Evolutionary conservation across 2,329 filamentous ascomycete genomes (phyloP).

Genomic region (Thielaviopsis populi): DNA sequence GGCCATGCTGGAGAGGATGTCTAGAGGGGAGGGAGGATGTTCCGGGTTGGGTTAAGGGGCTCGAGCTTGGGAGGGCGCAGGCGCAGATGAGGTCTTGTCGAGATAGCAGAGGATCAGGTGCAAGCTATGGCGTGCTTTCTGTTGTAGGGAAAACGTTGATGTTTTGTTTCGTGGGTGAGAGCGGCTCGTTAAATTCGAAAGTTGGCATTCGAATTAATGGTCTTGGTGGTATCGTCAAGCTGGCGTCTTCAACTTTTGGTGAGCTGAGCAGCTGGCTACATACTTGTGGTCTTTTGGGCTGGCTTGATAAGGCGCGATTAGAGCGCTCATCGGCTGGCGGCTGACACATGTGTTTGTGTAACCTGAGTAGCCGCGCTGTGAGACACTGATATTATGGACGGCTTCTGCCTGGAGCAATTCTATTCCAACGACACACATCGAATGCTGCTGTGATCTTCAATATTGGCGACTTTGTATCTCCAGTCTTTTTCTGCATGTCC

Average conservation of each 20-base stretch:
- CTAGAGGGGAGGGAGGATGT: neutral
- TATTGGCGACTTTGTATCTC: neutral
- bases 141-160: neutral
- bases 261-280: neutral
- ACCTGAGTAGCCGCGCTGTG: neutral
- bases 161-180: neutral
- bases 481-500: neutral
- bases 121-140: neutral
- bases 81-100: neutral
- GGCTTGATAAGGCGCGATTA: neutral
- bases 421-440: neutral
- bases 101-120: neutral
- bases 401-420: neutral
- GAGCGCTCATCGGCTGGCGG: neutral
- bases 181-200: neutral
- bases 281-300: neutral
- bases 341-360: neutral
- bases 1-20: neutral
- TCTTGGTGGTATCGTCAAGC: neutral
- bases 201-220: neutral
- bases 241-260: neutral
- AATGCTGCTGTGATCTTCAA: neutral
- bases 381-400: neutral
- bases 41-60: neutral
- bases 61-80: neutral